Conservation (phyloP, 2,329 filamentous ascomycete genomes). For the Curvularia eragrostidis region DNA sequence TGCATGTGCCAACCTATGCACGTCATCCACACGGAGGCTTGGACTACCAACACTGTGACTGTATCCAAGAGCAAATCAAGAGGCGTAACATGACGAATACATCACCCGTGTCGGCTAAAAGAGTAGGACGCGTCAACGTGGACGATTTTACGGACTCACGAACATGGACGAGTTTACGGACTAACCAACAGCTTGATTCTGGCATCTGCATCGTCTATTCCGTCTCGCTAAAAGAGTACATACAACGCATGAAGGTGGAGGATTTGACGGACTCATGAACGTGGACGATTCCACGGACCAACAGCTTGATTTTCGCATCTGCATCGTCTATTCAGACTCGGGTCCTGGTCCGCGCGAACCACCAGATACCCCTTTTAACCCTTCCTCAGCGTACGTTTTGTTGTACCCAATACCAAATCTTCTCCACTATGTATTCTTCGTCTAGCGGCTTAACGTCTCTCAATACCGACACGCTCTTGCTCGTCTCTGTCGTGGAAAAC, state of each 20-base stretch:
- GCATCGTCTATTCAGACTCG: not conserved
- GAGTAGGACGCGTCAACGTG: not conserved
- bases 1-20: not conserved
- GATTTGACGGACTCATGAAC: no score
- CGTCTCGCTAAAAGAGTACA: no score
- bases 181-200: no score
- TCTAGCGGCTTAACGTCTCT: constrained; percentile 50
- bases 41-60: not conserved
- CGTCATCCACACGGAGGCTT: not conserved
- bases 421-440: constrained; percentile 53
- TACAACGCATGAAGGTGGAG: no score
- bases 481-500: constrained; percentile 49
- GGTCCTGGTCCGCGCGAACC: not conserved
- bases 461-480: constrained; percentile 45
- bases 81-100: not conserved
- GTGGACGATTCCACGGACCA: not conserved
- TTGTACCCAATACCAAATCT: constrained; percentile 53
- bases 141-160: no score
- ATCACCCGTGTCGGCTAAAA: not conserved
- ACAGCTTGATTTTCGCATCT: not conserved
- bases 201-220: no score
- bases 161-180: no score
- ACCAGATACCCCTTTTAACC: not conserved
- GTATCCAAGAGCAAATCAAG: not conserved
- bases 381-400: constrained; percentile 23